phyloP scores from a whole-genome alignment of 106 monocot species.

The Dioscorea dumetorum region DNA sequence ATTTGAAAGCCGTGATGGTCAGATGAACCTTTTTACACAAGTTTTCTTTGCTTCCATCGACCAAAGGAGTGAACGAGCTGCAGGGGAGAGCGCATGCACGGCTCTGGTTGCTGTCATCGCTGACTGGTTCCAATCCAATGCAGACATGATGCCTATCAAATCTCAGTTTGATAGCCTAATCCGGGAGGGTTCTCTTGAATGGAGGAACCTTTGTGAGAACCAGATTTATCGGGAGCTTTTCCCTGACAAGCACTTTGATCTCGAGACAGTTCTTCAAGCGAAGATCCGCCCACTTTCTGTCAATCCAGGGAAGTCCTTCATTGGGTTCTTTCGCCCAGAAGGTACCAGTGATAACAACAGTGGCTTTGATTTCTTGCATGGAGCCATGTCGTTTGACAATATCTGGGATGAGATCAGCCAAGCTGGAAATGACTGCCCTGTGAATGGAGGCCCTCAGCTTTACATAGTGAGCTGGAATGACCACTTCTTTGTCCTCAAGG shows the following conservation, averaged over 20 bases:
- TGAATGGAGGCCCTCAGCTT: slow-evolving; percentile 21
- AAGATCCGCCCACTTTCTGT: slow-evolving; percentile 63
- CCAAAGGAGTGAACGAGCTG: slow-evolving; percentile 72
- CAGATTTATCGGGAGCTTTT: slow-evolving; percentile 32
- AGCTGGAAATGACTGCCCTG: slow-evolving; percentile 14
- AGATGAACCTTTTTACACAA: slow-evolving; percentile 50
- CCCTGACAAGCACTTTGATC: slow-evolving; percentile 88
- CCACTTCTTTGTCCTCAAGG: slow-evolving; percentile 87
- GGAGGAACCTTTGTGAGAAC: slow-evolving; percentile 75
- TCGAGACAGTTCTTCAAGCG: slow-evolving; percentile 76
- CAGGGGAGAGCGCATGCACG: slow-evolving; percentile 90
- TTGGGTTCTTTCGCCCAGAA: slow-evolving; percentile 90
- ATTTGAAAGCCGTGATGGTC: slow-evolving; percentile 58
- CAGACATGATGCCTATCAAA: slow-evolving; percentile 42
- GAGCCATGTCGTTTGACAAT: slow-evolving; percentile 81
- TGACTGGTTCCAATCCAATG: slow-evolving; percentile 62
- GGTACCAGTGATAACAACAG: slow-evolving; percentile 20
- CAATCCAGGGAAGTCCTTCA: slow-evolving; percentile 49
- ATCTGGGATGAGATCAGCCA: slow-evolving; percentile 77
- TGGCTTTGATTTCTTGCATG: slow-evolving; percentile 56
- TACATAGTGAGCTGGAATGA: slow-evolving; percentile 98
- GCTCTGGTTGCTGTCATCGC: slow-evolving; percentile 82
- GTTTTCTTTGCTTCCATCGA: slow-evolving; percentile 93
- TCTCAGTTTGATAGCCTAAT: slow-evolving; percentile 80
- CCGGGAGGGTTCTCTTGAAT: slow-evolving; percentile 72